Conservation (phyloP, 305 asterid genomes). For the Solanum chacoense region DNA sequence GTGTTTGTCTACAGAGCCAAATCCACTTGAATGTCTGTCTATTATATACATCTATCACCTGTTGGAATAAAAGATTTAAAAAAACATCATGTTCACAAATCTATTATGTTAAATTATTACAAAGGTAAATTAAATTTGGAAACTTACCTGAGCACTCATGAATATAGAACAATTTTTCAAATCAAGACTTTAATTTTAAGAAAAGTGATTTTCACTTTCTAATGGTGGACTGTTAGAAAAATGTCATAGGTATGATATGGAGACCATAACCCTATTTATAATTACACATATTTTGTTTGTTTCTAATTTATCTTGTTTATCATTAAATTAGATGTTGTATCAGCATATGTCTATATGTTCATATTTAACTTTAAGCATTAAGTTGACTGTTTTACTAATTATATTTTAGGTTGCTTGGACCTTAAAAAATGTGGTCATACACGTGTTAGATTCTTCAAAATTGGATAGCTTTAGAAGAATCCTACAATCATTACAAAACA, state of each 20-base stretch:
- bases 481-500: neutral
- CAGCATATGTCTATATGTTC: neutral
- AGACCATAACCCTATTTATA: neutral
- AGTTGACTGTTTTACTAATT: neutral
- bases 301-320: neutral
- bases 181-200: neutral
- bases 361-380: neutral
- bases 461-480: neutral
- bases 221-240: neutral
- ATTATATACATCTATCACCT: constrained; percentile 17
- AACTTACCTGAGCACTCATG: neutral
- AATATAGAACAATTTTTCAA: neutral
- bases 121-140: neutral
- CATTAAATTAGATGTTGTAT: neutral
- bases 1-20: constrained; percentile 20
- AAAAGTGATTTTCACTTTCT: neutral
- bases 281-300: neutral
- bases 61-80: neutral
- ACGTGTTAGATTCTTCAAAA: neutral
- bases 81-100: neutral
- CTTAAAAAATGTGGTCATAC: neutral
- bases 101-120: neutral
- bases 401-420: neutral
- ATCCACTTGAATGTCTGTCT: constrained; percentile 39
- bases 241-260: neutral